These are phyloP conservation scores for Allium sativum DNA, from an alignment of 106 monocot genomes.

Conservation along the genomic window DNA sequence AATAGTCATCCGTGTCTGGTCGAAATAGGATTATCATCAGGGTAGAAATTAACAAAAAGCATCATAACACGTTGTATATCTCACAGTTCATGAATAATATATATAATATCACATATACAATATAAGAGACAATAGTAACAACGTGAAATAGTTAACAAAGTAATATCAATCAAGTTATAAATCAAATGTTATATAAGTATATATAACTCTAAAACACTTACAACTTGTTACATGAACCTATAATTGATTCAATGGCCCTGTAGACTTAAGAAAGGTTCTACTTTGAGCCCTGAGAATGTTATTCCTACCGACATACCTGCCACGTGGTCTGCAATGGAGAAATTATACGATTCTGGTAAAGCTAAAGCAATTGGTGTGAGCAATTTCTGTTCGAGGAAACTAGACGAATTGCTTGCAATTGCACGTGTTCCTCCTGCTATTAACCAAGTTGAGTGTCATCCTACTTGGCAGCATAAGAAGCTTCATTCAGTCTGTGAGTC, in stretches of 20 bases:
- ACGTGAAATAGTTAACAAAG: no score
- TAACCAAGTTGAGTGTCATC: constrained; percentile 80
- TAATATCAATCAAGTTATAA: no score
- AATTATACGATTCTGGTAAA: constrained; percentile 33
- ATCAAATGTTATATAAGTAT: no score
- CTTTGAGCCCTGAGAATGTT: constrained; percentile 16
- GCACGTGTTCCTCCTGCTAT: constrained; percentile 62
- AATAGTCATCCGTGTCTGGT: no score
- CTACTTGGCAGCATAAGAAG: constrained; percentile 60
- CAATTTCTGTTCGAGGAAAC: constrained; percentile 62
- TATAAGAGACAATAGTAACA: no score
- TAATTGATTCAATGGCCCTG: constrained; percentile 41
- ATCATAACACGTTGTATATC: no score
- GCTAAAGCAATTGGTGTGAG: constrained; percentile 50
- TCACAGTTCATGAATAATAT: no score
- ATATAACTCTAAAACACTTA: no score
- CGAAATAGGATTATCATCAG: no score
- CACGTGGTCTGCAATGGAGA: constrained; percentile 55
- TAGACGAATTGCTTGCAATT: constrained; percentile 37
- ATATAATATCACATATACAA: no score
- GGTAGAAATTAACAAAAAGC: no score
- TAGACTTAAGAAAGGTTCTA: constrained; percentile 29
- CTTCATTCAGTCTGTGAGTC: constrained; percentile 51
- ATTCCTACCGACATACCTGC: constrained; percentile 26
- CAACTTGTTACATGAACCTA: no score